Percentiles rank a stretch among this genome's conserved stretches.
Conservation (phyloP, 345 rosid species). For the Lenwebbia sp. region DNA sequence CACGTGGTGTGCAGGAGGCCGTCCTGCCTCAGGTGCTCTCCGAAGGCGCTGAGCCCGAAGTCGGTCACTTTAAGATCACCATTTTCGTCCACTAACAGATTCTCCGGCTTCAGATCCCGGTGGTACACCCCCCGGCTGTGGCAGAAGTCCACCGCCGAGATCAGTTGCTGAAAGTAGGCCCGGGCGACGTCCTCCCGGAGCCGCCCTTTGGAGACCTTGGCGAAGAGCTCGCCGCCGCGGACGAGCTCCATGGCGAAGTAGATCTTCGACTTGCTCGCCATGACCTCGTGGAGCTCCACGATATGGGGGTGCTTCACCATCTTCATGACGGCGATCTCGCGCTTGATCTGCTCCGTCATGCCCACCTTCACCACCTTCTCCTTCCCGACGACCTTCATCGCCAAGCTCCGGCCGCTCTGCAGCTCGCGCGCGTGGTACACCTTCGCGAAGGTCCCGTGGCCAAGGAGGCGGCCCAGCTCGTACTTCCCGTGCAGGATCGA, state of each 20-base stretch:
- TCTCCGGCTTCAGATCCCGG: slow-evolving; percentile 88
- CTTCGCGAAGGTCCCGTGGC: slow-evolving; percentile 88
- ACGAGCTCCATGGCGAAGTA: slow-evolving; percentile 96
- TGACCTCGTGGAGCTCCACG: slow-evolving; percentile 85
- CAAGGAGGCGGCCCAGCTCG: slow-evolving; percentile 78
- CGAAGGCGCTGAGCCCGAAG: slow-evolving; percentile 78
- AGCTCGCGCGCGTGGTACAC: slow-evolving; percentile 71
- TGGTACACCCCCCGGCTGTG: slow-evolving; percentile 93
- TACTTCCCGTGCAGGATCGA: slow-evolving; percentile 62
- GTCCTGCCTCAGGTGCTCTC: slow-evolving; percentile 75
- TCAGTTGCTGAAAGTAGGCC: slow-evolving; percentile 70
- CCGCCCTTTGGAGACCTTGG: slow-evolving; percentile 63
- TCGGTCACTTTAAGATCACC: slow-evolving; percentile 81
- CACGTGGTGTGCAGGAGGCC: slow-evolving; percentile 81
- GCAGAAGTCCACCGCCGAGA: slow-evolving; percentile 85
- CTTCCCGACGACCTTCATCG: slow-evolving; percentile 89
- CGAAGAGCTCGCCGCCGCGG: slow-evolving; percentile 83
- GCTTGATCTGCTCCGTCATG: slow-evolving; percentile 84
- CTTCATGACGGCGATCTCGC: slow-evolving; percentile 95
- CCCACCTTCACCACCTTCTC: slow-evolving; percentile 89
- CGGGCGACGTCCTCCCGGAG: slow-evolving; percentile 65
- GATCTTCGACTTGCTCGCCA: slow-evolving; percentile 94
- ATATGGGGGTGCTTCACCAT: slow-evolving; percentile 86
- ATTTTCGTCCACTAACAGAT: slow-evolving; percentile 63
- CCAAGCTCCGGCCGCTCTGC: slow-evolving; percentile 47